Evolutionary conservation across 2,329 filamentous ascomycete genomes (phyloP), one percentile per base, ranked within the genome.

Genomic region (Cordyceps farinosa): DNA sequence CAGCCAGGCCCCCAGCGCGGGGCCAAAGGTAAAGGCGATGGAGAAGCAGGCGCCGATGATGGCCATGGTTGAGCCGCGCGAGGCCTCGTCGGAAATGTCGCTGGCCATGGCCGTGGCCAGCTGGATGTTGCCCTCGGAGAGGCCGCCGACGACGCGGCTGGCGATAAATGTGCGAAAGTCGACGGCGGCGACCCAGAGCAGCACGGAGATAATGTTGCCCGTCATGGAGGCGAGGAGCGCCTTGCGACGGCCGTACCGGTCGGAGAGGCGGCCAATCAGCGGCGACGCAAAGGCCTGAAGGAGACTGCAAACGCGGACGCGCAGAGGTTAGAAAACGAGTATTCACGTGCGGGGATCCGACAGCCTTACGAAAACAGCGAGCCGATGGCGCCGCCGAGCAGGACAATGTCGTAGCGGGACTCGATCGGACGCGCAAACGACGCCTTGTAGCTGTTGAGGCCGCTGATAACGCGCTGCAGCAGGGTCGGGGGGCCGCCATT

Each of bases 111-210:
- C 94, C 66, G 94, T 95, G 5, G 95, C 94, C 15, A 99, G 83
- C 79, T 99, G 95, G 3, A 99, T 91, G 70, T 99, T 99, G 66
- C 95, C 95, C 79, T 99, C 95, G 63, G 93, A 97, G 67, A 99
- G 77, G 0, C 95, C 95, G 30, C 95, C 95, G 1, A 99, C 91
- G 2, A 99, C 79, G 57, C 95, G 87, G 69, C 92, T 96, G n/a
- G 92, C 90, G 36, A 99, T 83, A 73, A 99, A 99, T 2, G 94
- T 98, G 48, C 93, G 87, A 78, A 99, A 99, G 77, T 98, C 94
- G 61, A 91, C 90, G 1, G 95, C 95, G 51, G 89, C 85, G 9
- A 97, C 92, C 95, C 95, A 99, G 13, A 99, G 86, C 34, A 96
- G 87, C 9, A 99, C 95, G 29, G 91, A 96, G 59, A 96, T 78